Conservation (phyloP, 345 rosid genomes). For the Cochlearia excelsa region DNA sequence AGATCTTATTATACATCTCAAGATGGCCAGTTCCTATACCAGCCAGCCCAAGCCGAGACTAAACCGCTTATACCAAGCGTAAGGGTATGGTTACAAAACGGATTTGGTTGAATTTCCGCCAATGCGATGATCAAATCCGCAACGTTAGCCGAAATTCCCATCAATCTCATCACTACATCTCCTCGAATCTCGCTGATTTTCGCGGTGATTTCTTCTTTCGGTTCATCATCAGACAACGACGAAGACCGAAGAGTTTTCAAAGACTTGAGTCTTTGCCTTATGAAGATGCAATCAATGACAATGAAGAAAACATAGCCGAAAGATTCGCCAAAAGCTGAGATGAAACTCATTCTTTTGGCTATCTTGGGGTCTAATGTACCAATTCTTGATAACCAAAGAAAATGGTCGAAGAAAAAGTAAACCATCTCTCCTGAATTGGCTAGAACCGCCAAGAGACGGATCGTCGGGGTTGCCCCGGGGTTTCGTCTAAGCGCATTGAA, state of each 20-base stretch:
- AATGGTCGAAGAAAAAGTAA: conserved; percentile 90
- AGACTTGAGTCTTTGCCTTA: conserved; percentile 47
- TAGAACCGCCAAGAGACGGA: conserved; percentile 54
- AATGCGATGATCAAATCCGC: conserved; percentile 82
- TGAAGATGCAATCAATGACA: conserved; percentile 54
- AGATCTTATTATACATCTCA: conserved; percentile 25
- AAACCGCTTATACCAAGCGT: conserved; percentile 83
- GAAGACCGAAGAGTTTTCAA: conserved; percentile 45
- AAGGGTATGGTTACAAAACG: conserved; percentile 69
- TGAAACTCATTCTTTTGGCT: conserved; percentile 79
- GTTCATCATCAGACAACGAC: conserved; percentile 29
- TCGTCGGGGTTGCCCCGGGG: conserved; percentile 55
- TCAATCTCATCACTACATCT: conserved; percentile 75
- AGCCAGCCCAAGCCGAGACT: conserved; percentile 98
- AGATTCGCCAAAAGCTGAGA: conserved; percentile 97
- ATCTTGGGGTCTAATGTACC: conserved; percentile 66
- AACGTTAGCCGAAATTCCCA: conserved; percentile 82
- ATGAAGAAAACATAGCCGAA: conserved; percentile 87
- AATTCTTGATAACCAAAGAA: conserved; percentile 89
- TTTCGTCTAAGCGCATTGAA: conserved; percentile 71
- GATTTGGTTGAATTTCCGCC: conserved; percentile 87
- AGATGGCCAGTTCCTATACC: conserved; percentile 96
- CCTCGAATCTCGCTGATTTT: conserved; percentile 46
- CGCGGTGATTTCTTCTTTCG: conserved; percentile 29
- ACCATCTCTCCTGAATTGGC: conserved; percentile 97